Conservation (phyloP, 106 monocot genomes). For the Acorus gramineus region DNA sequence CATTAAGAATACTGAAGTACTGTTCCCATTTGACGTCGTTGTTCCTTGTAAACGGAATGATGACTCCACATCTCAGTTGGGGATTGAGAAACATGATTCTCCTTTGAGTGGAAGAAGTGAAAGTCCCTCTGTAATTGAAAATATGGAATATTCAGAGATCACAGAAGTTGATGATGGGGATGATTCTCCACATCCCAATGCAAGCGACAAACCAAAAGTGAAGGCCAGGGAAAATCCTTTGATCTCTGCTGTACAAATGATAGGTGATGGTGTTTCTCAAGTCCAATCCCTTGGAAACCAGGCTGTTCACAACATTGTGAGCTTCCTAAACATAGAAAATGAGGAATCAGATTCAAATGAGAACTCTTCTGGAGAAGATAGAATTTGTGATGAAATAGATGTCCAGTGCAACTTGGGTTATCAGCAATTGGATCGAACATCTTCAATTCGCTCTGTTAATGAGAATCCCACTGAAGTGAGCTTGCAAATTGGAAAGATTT, state of each 20-base stretch:
- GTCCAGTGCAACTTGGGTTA: slow-evolving; percentile 18
- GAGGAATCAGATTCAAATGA: slow-evolving; percentile 65
- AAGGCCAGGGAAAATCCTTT: slow-evolving; percentile 64
- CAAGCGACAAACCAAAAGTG: slow-evolving; percentile 23
- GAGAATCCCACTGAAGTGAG: slow-evolving; percentile 39
- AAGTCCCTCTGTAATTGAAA: slow-evolving; percentile 24
- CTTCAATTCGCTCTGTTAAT: slow-evolving; percentile 43
- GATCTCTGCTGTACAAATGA: slow-evolving; percentile 80
- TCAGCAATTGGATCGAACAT: slow-evolving; percentile 22
- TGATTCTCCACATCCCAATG: slow-evolving; percentile 8
- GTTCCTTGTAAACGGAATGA: slow-evolving; percentile 23
- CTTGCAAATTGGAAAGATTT: slow-evolving; percentile 69
- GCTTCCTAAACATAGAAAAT: slow-evolving; percentile 82
- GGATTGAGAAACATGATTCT: slow-evolving; percentile 29
- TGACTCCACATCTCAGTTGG: slow-evolving; percentile 9
- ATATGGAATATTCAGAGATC: slow-evolving; percentile 57
- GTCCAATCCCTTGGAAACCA: slow-evolving; percentile 94
- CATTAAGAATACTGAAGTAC: background rate
- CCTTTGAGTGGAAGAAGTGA: slow-evolving; percentile 36
- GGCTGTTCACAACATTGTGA: slow-evolving; percentile 90
- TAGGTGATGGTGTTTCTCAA: slow-evolving; percentile 97
- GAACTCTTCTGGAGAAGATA: slow-evolving; percentile 41
- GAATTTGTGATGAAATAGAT: slow-evolving; percentile 47
- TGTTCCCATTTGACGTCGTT: slow-evolving; percentile 28
- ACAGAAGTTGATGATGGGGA: slow-evolving; percentile 41